Evolutionary conservation across 345 rosid genomes (phyloP).

Genomic region (Salix dunnii): DNA sequence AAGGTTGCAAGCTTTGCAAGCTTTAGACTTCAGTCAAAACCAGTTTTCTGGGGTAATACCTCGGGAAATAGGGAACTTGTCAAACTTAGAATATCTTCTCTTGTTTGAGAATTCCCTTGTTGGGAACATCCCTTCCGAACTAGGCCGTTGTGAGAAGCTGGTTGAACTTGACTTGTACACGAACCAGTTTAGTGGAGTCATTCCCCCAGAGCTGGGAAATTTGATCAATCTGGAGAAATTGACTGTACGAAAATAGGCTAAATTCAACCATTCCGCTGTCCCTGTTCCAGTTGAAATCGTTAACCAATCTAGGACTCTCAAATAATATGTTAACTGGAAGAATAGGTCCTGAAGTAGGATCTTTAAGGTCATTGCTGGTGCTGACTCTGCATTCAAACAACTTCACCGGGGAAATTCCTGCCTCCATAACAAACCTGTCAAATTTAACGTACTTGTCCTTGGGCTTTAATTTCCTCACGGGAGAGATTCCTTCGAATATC

Average conservation of each 20-base stretch:
- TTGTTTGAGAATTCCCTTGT: conserved; percentile 45
- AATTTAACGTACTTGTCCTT: conserved; percentile 59
- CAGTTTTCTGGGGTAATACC: conserved; percentile 60
- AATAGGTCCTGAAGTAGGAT: conserved; percentile 51
- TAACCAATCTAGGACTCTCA: conserved; percentile 61
- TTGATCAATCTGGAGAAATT: conserved; percentile 43
- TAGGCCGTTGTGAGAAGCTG: conserved; percentile 56
- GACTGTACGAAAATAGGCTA: conserved; percentile 47
- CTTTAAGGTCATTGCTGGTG: conserved; percentile 46
- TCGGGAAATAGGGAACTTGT: conserved; percentile 60
- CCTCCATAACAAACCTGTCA: conserved; percentile 51
- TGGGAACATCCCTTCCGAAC: conserved; percentile 62
- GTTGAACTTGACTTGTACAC: conserved; percentile 44
- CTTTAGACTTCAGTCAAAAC: conserved; percentile 55
- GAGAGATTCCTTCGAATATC: conserved; percentile 54
- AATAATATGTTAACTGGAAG: conserved; percentile 56
- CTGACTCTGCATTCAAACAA: conserved; percentile 68
- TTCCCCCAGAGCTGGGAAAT: conserved; percentile 70
- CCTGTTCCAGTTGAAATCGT: conserved; percentile 46
- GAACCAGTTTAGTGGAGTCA: conserved; percentile 54
- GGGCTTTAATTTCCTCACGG: conserved; percentile 57
- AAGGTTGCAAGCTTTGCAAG: conserved; percentile 44
- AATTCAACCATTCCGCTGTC: conserved; percentile 68
- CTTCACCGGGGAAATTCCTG: conserved; percentile 59
- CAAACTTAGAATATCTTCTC: conserved; percentile 38